Evolutionary conservation across 2,329 filamentous ascomycete species (phyloP), one percentile per base, ranked within the genome.

Genomic region (Aureobasidium leucospermi): DNA sequence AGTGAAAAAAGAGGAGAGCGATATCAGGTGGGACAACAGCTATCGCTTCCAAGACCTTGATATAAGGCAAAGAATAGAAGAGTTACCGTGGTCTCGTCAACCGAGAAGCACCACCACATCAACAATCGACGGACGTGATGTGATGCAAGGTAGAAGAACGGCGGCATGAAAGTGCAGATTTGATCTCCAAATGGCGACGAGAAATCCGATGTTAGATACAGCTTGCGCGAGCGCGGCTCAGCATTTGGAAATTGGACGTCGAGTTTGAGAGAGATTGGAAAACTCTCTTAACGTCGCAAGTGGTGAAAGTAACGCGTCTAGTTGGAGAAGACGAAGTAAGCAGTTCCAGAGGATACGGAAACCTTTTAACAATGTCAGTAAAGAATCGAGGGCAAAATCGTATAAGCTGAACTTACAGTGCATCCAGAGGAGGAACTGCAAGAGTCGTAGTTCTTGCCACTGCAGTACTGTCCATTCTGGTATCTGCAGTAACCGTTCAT

Each of bases 401-500:
- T 11, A 15, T 49, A 48, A 59, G 6, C 16, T 36, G 31, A 62
- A 82, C 88, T 81, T 85, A 94, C 90, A 53, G 90, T 96, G 84
- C 90, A 96, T 62, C 90, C 90, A 63, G 76, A 79, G 61, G 74
- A 70, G 29, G 66, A 61, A 64, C 81, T 81, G 64, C 79, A 80
- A 38, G 75, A 72, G 15, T 69, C 70, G 61, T 75, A 78, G 60
- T 76, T 75, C 32, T 70, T 71, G 28, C 73, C 77, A 61, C 75
- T 74, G 67, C 79, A 81, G 77, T 86, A 94, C 63, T 77, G 66
- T 60, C 87, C 86, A 63, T 84, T 77, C 64, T 82, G 76, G 69
- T 87, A 87, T 65, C 80, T 83, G 82, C 90, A 96, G 52, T 71
- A 75, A 51, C 78, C 79, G 61, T 71, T 76, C 45, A 84, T 71